Evolutionary conservation across 805 yeast species (phyloP), one percentile per base, ranked within the genome.

Genomic region (Wickerhamiella lipophila): DNA sequence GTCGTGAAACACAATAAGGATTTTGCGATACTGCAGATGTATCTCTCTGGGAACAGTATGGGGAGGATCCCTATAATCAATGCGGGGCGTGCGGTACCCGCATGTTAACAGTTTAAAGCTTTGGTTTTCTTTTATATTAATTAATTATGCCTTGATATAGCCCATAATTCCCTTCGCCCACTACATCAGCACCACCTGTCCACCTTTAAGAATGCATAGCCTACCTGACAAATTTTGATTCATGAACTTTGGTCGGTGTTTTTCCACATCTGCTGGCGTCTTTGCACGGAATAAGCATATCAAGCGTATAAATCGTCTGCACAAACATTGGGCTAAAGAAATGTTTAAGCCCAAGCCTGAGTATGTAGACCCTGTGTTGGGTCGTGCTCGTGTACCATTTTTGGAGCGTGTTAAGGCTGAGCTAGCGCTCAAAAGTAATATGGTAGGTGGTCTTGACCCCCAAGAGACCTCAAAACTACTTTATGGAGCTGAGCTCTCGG

Each of bases 361-460:
- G 40, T 56, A 66, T 48, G 74, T 83, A 26, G 96, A 88, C 64
- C 96, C 96, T 1, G 94, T 88, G 3, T 71, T 87, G 48, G 96
- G 96, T 8, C 72, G 71, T 49, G 65, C 76, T 4, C 67, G 74
- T 46, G 78, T 78, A 51, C 78, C 83, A 7, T 87, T 88, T 58
- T 66, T 87, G 42, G 64, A 66, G 41, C 76, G 95, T 64, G 68
- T 87, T 49, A 69, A 71, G 52, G 76, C 84, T 30, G 81, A 80
- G 53, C 64, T 81, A 42, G 69, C 71, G 40, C 92, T 84, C 61
- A 81, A 82, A 13, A 69, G 72, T 50, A 77, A 76, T 46, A 69
- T 83, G 60, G 72, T 82, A 13, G 71, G 72, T 55, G 79, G 82
- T 0, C 78, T 75, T 55, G 69, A 74, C 34, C 64, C 75, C 45